A percentile compares a stretch with the other conserved stretches of the same genome.
Evolutionary conservation across 768 basidiomycete species (phyloP).

Genomic region (Trametes elegans): DNA sequence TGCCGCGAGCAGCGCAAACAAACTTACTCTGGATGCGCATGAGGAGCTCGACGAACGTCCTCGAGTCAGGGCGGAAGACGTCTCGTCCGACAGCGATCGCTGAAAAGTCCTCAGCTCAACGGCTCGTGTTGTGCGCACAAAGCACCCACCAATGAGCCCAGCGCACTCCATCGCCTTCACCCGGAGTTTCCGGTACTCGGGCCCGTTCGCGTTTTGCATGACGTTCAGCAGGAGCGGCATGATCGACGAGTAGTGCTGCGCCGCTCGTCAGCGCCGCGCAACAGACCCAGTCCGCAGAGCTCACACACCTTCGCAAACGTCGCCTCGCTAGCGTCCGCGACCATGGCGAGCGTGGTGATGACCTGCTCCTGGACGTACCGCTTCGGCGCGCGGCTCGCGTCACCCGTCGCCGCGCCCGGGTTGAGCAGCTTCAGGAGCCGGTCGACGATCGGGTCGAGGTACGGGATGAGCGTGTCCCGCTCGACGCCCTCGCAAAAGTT

Average conservation of each 20-base stretch:
- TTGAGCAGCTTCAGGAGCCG: slow-evolving; percentile 66
- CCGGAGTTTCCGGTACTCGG: slow-evolving; percentile 65
- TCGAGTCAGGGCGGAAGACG: slow-evolving; percentile 72
- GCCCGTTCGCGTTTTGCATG: slow-evolving; percentile 65
- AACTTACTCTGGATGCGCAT: slow-evolving; percentile 73
- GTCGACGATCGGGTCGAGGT: slow-evolving; percentile 78
- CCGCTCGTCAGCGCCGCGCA: background rate
- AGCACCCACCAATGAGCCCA: slow-evolving; percentile 67
- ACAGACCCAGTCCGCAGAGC: background rate
- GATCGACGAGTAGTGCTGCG: slow-evolving; percentile 69
- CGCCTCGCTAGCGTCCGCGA: slow-evolving; percentile 79
- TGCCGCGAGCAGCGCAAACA: background rate
- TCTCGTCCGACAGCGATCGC: slow-evolving; percentile 87
- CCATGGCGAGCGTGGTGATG: slow-evolving; percentile 86
- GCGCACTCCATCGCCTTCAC: slow-evolving; percentile 92
- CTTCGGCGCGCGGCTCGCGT: slow-evolving; percentile 39
- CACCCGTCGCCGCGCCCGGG: slow-evolving; percentile 39
- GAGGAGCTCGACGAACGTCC: slow-evolving; percentile 66
- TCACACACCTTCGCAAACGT: slow-evolving; percentile 67
- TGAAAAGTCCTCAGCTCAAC: slow-evolving; percentile 28
- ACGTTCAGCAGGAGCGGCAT: slow-evolving; percentile 82
- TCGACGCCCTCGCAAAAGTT: slow-evolving; percentile 91
- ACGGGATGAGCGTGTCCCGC: slow-evolving; percentile 67
- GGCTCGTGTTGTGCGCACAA: background rate
- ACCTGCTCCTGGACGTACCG: slow-evolving; percentile 87